phyloP scores from a whole-genome alignment of 495 filamentous ascomycete species.

The Neurospora sp. region DNA sequence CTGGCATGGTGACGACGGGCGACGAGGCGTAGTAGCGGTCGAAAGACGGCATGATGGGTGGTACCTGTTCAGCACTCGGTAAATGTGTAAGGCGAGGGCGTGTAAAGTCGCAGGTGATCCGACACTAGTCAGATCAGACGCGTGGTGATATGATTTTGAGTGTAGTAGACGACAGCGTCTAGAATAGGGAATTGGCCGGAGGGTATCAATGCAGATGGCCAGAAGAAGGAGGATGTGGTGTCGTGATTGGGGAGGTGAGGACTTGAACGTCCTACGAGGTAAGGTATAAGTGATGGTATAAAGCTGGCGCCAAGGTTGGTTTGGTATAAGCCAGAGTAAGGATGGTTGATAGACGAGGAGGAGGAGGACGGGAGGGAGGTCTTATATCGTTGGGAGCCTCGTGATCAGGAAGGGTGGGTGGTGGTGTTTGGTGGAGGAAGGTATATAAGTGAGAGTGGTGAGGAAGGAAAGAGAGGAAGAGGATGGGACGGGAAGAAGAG shows the following conservation, averaged over 20 bases:
- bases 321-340: constrained; percentile 1
- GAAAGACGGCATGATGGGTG: constrained; percentile 34
- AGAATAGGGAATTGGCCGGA: constrained; percentile 10
- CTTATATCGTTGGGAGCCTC: constrained; percentile 1
- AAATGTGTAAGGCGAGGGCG: constrained; percentile 11
- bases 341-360: constrained; percentile 8
- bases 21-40: constrained; percentile 36
- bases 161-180: neutral
- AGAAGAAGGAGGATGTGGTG: constrained; percentile 7
- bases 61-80: constrained; percentile 26
- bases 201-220: constrained; percentile 21
- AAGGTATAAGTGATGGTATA: constrained; percentile 4
- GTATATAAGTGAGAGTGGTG: neutral
- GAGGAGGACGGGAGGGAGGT: constrained; percentile 1
- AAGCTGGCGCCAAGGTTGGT: neutral
- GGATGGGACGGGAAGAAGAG: neutral
- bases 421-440: constrained; percentile 2
- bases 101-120: constrained; percentile 18
- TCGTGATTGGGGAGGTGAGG: neutral
- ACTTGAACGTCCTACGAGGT: neutral
- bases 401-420: neutral
- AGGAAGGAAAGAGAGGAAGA: constrained; percentile 3
- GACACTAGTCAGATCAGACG: constrained; percentile 15
- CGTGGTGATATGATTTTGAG: constrained; percentile 5
- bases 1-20: constrained; percentile 41